These are phyloP conservation scores for Onygenales sp. DNA, from an alignment of 2,329 filamentous ascomycete genomes.

Conservation along the genomic window DNA sequence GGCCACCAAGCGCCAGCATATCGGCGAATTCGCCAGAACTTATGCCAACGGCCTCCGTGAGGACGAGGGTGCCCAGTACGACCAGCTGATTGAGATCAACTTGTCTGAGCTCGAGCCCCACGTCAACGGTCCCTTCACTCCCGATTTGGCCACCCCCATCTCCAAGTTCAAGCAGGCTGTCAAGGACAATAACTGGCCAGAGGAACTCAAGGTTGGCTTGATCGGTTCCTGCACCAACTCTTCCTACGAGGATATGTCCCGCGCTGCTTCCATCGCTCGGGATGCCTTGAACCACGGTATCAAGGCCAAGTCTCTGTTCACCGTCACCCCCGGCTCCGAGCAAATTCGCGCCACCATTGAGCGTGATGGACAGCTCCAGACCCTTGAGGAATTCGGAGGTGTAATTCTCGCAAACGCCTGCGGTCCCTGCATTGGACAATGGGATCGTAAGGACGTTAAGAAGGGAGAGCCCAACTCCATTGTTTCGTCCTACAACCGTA, in stretches of 20 bases:
- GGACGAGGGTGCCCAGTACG: constrained; percentile 88
- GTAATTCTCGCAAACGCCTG: constrained; percentile 93
- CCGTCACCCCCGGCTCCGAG: constrained; percentile 91
- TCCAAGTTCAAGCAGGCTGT: constrained; percentile 94
- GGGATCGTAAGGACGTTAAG: constrained; percentile 87
- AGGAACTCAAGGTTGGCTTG: constrained; percentile 90
- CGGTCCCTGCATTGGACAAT: constrained; percentile 86
- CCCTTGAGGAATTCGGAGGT: constrained; percentile 92
- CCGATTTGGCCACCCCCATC: constrained; percentile 93
- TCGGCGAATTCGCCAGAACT: constrained; percentile 77
- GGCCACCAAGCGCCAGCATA: constrained; percentile 81
- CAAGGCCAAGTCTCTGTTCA: constrained; percentile 89
- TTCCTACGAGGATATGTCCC: constrained; percentile 82
- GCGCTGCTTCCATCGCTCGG: constrained; percentile 80
- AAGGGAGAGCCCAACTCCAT: constrained; percentile 96
- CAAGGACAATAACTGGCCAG: constrained; percentile 90
- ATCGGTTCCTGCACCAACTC: constrained; percentile 99
- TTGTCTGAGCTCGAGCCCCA: constrained; percentile 90
- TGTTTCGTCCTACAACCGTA: constrained; percentile 98
- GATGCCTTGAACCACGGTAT: constrained; percentile 87
- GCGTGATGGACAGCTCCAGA: constrained; percentile 82
- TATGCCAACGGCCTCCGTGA: constrained; percentile 80
- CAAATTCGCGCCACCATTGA: constrained; percentile 91
- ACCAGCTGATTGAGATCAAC: constrained; percentile 94
- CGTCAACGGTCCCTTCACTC: constrained; percentile 98